phyloP scores from a whole-genome alignment of 768 basidiomycete genomes.

The Podaxis sp. region DNA sequence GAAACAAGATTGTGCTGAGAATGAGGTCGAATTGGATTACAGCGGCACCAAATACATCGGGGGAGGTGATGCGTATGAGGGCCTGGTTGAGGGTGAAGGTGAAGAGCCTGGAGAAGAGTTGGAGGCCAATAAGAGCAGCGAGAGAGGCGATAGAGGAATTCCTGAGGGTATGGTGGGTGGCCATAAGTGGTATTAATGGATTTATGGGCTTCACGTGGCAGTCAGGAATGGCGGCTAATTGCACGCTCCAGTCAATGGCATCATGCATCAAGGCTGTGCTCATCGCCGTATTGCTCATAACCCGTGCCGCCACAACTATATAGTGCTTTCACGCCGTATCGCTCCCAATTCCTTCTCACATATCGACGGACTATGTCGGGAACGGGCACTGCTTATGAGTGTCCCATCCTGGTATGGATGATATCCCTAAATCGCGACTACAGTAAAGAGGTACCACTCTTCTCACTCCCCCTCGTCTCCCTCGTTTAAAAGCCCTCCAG shows the following conservation, averaged over 20 bases:
- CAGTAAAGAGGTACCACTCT: slow-evolving; percentile 47
- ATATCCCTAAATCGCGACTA: slow-evolving; percentile 74
- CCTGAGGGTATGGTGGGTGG: slow-evolving; percentile 22
- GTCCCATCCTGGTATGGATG: slow-evolving; percentile 80
- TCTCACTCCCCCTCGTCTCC: slow-evolving; percentile 19
- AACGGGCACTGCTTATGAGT: slow-evolving; percentile 31
- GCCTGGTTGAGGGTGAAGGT: slow-evolving; percentile 91
- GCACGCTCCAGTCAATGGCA: too few species aligned
- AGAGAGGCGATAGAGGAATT: slow-evolving; percentile 40
- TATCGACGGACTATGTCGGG: neutral
- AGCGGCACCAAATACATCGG: slow-evolving; percentile 84
- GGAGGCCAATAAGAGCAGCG: slow-evolving; percentile 78
- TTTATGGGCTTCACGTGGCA: too few species aligned
- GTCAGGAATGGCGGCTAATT: too few species aligned
- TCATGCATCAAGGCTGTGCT: too few species aligned
- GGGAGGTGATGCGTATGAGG: slow-evolving; percentile 79
- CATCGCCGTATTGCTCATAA: too few species aligned
- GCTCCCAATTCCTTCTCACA: too few species aligned
- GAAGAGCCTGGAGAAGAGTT: slow-evolving; percentile 77
- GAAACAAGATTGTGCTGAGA: slow-evolving; percentile 85
- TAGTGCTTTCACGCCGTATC: too few species aligned
- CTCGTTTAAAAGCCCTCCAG: slow-evolving; percentile 31
- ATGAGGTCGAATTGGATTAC: slow-evolving; percentile 94
- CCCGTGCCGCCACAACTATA: too few species aligned
- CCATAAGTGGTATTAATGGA: neutral